Evolutionary conservation across 257 asterid genomes (phyloP).

Genomic region (Lavandula angustifolia): DNA sequence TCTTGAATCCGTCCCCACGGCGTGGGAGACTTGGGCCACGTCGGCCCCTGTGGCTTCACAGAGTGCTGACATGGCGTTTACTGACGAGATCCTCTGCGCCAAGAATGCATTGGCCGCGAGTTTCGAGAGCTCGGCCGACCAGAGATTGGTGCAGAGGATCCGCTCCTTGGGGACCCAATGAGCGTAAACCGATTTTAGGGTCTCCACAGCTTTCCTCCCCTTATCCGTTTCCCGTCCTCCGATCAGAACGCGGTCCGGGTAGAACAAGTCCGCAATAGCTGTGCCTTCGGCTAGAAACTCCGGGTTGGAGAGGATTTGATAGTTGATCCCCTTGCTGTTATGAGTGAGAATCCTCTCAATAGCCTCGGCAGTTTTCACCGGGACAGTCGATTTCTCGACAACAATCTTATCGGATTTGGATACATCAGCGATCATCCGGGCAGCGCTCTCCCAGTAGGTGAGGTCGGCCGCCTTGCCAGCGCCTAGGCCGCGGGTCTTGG

Average conservation of each 20-base stretch:
- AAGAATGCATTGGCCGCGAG: slow-evolving; percentile 96
- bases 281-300: slow-evolving; percentile 96
- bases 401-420: slow-evolving; percentile 90
- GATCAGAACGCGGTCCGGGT: slow-evolving; percentile 86
- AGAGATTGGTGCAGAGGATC: slow-evolving; percentile 78
- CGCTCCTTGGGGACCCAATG: slow-evolving; percentile 84
- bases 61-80: slow-evolving; percentile 75
- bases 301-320: slow-evolving; percentile 86
- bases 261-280: slow-evolving; percentile 72
- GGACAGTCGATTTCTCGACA: slow-evolving; percentile 94
- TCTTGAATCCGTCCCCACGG: slow-evolving; percentile 67
- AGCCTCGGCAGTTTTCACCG: slow-evolving; percentile 96
- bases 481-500: slow-evolving; percentile 91
- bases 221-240: slow-evolving; percentile 90
- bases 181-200: slow-evolving; percentile 75
- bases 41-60: slow-evolving; percentile 77
- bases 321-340: slow-evolving; percentile 86
- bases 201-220: slow-evolving; percentile 71
- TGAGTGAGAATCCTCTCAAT: slow-evolving; percentile 82
- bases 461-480: slow-evolving; percentile 99
- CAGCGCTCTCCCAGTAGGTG: slow-evolving; percentile 97
- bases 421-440: slow-evolving; percentile 98
- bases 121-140: slow-evolving; percentile 98
- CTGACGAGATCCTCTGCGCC: slow-evolving; percentile 94
- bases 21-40: slow-evolving; percentile 58